Conservation (phyloP, 345 rosid species). For the Hibiscus mutabilis region DNA sequence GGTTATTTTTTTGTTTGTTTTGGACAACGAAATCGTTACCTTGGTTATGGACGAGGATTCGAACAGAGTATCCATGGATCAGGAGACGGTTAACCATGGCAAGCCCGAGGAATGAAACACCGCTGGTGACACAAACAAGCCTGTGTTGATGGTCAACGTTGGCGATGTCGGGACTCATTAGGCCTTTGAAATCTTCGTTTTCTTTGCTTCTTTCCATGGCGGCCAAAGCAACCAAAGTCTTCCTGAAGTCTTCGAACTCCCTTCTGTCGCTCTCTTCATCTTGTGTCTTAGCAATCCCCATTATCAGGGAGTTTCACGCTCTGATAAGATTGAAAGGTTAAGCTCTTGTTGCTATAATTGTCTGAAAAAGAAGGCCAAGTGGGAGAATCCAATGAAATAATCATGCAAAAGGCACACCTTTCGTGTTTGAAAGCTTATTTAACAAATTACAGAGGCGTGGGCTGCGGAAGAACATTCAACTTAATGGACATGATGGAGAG, state of each 20-base stretch:
- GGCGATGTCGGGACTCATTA: slow-evolving; percentile 5
- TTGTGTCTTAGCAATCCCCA: slow-evolving; percentile 17
- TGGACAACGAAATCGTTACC: slow-evolving; percentile 23
- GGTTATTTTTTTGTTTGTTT: background rate
- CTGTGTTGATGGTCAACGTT: slow-evolving; percentile 14
- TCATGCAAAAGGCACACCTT: background rate
- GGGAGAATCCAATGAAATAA: background rate
- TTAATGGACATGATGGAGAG: background rate
- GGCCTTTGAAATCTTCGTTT: slow-evolving; percentile 21
- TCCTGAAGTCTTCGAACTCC: slow-evolving; percentile 49
- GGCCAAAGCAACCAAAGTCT: slow-evolving; percentile 36
- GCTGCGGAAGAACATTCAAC: background rate
- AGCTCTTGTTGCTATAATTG: background rate
- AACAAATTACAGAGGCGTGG: background rate
- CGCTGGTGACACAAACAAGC: slow-evolving; percentile 64
- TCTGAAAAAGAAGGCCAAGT: background rate
- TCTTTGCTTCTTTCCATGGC: slow-evolving; percentile 31
- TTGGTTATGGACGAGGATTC: slow-evolving; percentile 45
- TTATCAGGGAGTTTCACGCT: background rate
- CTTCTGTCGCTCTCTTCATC: slow-evolving; percentile 34
- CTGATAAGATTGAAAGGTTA: background rate
- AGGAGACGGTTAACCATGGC: slow-evolving; percentile 52
- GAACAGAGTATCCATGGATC: slow-evolving; percentile 51
- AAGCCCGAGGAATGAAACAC: slow-evolving; percentile 53
- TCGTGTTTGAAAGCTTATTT: background rate